Base-by-base conservation (phyloP, 2,329 filamentous ascomycete species). In the Ophiostoma australiae region DNA sequence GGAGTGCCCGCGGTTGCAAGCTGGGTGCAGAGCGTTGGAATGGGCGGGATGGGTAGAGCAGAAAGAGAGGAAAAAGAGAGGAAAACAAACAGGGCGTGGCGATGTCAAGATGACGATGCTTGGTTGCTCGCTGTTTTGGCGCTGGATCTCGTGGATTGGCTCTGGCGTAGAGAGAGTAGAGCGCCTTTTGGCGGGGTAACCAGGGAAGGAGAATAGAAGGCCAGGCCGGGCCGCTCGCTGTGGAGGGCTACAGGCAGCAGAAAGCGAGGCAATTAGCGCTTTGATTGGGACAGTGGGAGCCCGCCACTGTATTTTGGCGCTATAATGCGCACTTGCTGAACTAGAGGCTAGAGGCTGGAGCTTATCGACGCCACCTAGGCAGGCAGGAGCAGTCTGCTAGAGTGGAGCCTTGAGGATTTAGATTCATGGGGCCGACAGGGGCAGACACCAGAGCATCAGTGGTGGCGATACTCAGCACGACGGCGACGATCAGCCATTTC, bases 181-280 rank as follows among this genome's bases (percentile, higher is more conserved):
- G 20, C 41, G 37, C 52, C 5, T 27, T 69, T 72, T 72, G 68
- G 70, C 69, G 69, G 71, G 72, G 65, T 72, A 69, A 71, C 70
- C 68, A 52, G 61, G 58, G 55, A 44, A 70, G 68, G 11, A n/a
- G 6, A 48, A 48, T 17, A 48, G 44, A 48, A 7, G 44, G 17
- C 37, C 37, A 39, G 37, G 37, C 37, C 37, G 1, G 37, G 37
- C 37, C 44, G 20, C 44, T 48, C 44, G 20, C 44, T n/a, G 71
- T 69, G 41, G 37, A 69, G 23, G 48, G 13, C 58, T 41, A 44
- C 52, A 68, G 70, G n/a, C 55, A 37, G 65, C 63, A 58, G 23
- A 23, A 13, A 17, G 5, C 13, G 61, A 58, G 52, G 52, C n/a
- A 58, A 58, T 63, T 66, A 66, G 63, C 63, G 63, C 33, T 66